A percentile compares a stretch with the other conserved stretches of the same genome.
These are phyloP conservation scores for Picea glauca DNA, from an alignment of 75 land plant genomes.

Conservation along the genomic window DNA sequence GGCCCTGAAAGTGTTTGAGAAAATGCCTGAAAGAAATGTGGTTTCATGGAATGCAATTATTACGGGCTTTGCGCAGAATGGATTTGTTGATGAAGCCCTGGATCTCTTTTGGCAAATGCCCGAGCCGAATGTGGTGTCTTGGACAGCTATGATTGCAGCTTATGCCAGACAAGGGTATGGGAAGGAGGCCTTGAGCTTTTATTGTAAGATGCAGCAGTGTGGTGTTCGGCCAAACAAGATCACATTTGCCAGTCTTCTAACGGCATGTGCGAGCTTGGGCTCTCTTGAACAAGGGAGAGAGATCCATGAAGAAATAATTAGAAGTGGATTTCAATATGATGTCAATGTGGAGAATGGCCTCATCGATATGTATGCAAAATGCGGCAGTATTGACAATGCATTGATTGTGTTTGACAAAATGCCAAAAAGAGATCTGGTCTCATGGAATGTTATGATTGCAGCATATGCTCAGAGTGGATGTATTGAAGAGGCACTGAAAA, in stretches of 20 bases:
- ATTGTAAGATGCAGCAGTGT: conserved; percentile 29
- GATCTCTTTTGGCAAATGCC: neutral
- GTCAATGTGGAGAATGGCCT: conserved; percentile 42
- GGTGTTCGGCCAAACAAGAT: conserved; percentile 36
- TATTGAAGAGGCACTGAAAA: conserved; percentile 28
- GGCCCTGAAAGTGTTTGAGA: conserved; percentile 13
- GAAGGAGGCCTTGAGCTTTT: conserved; percentile 34
- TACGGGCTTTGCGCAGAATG: neutral
- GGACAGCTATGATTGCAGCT: neutral
- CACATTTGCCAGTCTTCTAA: conserved; percentile 34
- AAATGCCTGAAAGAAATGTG: neutral
- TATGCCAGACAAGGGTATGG: conserved; percentile 26
- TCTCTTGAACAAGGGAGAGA: conserved; percentile 34
- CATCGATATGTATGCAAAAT: conserved; percentile 55
- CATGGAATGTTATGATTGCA: conserved; percentile 46
- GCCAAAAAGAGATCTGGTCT: conserved; percentile 34
- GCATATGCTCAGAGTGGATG: conserved; percentile 31
- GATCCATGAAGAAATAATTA: conserved; percentile 26
- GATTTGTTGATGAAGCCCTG: neutral
- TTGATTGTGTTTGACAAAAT: conserved; percentile 29
- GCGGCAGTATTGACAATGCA: conserved; percentile 38
- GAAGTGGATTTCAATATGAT: conserved; percentile 25
- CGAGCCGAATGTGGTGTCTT: neutral
- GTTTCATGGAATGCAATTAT: neutral
- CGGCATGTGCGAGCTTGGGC: conserved; percentile 32